Evolutionary conservation across 106 monocot species (phyloP).

Genomic region (Posidonia australis): DNA sequence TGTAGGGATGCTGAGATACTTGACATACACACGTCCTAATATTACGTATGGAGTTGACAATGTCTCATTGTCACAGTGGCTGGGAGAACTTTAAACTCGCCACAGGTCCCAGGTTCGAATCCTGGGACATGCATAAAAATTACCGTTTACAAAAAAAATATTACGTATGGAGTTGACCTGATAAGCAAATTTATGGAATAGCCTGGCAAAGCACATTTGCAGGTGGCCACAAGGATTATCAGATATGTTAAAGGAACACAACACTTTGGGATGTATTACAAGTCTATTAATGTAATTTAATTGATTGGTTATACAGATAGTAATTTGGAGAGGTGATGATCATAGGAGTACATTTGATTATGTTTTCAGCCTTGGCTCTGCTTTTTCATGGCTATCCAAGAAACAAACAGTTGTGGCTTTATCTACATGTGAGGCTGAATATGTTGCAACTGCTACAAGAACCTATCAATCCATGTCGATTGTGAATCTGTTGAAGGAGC

Average conservation of each 20-base stretch:
- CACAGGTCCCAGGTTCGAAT: too few species aligned
- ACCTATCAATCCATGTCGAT: background rate
- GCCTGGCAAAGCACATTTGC: background rate
- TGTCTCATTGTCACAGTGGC: too few species aligned
- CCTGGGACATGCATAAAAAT: too few species aligned
- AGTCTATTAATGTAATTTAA: too few species aligned
- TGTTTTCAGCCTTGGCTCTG: background rate
- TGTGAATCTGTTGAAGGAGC: background rate
- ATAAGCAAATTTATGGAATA: background rate
- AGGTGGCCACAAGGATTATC: background rate
- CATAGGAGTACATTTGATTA: background rate
- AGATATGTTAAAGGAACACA: background rate
- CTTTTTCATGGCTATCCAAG: background rate
- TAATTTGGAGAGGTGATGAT: background rate
- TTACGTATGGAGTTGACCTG: slow-evolving; percentile 1
- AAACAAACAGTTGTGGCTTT: background rate
- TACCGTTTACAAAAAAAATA: too few species aligned
- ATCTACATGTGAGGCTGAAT: background rate
- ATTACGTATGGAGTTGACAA: slow-evolving; percentile 2
- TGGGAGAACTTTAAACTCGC: too few species aligned
- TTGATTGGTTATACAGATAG: background rate
- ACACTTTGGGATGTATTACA: background rate
- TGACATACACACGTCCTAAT: slow-evolving; percentile 2
- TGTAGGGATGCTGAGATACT: slow-evolving; percentile 3
- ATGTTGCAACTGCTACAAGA: background rate